phyloP scores from a whole-genome alignment of 768 basidiomycete species.

The Lactifluus subvellereus region DNA sequence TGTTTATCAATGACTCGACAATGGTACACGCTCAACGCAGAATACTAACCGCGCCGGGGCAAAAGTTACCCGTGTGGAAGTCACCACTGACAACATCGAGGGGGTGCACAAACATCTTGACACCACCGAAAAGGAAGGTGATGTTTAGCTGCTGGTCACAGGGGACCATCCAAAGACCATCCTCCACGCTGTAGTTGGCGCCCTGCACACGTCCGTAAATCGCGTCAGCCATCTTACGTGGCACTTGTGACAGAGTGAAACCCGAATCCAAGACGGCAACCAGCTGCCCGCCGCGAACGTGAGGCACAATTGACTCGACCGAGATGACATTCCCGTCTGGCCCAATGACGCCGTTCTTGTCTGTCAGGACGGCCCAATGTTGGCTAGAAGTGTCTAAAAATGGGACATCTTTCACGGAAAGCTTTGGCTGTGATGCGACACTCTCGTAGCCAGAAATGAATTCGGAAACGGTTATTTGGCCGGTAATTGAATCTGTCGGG shows the following conservation, averaged over 20 bases:
- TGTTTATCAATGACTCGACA: conserved; percentile 11
- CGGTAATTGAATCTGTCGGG: conserved; percentile 45
- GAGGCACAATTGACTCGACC: conserved; percentile 61
- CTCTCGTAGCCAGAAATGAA: conserved; percentile 55
- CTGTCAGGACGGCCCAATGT: conserved; percentile 75
- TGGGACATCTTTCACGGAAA: conserved; percentile 61
- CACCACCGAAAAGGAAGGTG: conserved; percentile 65
- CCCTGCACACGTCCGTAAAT: conserved; percentile 77
- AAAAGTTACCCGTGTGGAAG: conserved; percentile 40
- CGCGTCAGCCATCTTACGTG: conserved; percentile 67
- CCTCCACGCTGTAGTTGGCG: conserved; percentile 53
- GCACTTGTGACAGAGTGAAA: conserved; percentile 66
- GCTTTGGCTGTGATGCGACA: conserved; percentile 55
- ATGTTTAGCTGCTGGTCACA: conserved; percentile 69
- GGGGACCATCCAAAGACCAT: conserved; percentile 65
- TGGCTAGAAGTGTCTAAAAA: conserved; percentile 58
- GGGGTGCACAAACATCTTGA: conserved; percentile 66
- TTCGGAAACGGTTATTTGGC: conserved; percentile 68
- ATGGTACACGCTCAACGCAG: background rate
- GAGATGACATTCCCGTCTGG: conserved; percentile 64
- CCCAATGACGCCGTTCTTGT: conserved; percentile 65
- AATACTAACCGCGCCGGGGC: conserved; percentile 59
- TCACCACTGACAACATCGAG: conserved; percentile 62
- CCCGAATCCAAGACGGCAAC: conserved; percentile 75
- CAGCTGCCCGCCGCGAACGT: conserved; percentile 55